Evolutionary conservation across 345 rosid species (phyloP).

Genomic region (Brassica incana): DNA sequence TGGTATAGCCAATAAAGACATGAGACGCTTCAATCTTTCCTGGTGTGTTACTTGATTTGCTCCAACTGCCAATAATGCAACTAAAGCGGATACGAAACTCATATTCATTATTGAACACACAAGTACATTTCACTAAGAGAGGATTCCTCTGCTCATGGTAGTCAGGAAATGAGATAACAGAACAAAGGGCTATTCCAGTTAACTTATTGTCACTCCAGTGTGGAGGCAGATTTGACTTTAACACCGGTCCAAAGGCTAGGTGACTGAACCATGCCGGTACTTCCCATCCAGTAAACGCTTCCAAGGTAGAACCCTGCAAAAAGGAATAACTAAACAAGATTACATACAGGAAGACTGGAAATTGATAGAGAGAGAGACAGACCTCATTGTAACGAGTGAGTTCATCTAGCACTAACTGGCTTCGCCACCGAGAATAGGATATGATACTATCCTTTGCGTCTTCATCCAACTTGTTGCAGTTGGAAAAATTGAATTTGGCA

Average conservation of each 20-base stretch:
- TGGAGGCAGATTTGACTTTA: background rate
- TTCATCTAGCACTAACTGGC: background rate
- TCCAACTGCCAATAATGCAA: conserved; percentile 14
- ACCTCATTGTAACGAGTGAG: background rate
- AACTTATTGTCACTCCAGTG: conserved; percentile 7
- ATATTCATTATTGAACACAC: background rate
- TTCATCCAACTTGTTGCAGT: background rate
- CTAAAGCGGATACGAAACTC: background rate
- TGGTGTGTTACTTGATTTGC: background rate
- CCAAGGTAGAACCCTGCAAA: background rate
- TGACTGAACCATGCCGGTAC: background rate
- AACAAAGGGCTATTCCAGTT: background rate
- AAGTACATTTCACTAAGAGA: background rate
- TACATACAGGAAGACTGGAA: background rate
- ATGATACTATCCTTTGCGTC: conserved; percentile 12
- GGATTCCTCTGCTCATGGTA: background rate
- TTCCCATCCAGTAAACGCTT: background rate
- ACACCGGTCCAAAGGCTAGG: background rate
- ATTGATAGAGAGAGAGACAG: background rate
- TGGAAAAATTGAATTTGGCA: background rate
- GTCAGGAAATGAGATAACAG: conserved; percentile 6
- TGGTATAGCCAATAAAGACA: conserved; percentile 13
- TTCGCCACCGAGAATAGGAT: background rate
- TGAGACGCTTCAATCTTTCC: background rate
- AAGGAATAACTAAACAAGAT: background rate